phyloP scores from a whole-genome alignment of 1,284 basidiomycete species.

The Cystobasidium slooffiae region DNA sequence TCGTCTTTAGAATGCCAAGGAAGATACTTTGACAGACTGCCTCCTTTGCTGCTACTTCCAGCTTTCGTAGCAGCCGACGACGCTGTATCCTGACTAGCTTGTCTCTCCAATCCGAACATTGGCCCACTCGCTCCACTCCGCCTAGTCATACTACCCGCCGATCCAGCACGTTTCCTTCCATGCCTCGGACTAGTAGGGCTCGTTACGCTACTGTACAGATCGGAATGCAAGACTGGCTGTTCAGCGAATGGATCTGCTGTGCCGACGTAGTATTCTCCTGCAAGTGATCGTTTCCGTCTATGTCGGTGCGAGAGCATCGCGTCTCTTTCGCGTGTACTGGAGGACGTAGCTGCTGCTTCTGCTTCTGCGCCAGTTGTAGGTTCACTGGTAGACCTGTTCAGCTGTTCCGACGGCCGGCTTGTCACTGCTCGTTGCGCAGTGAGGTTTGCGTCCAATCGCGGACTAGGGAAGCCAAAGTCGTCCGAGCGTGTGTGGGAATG shows the following conservation, averaged over 20 bases:
- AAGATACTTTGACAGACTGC: conserved; percentile 18
- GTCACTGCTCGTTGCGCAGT: not conserved
- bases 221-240: conserved; percentile 14
- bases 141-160: not conserved
- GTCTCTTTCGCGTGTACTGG: conserved; percentile 23
- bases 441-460: not conserved
- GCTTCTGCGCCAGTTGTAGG: conserved; percentile 14
- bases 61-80: too few species aligned
- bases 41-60: not conserved
- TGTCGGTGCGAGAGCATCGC: conserved; percentile 31
- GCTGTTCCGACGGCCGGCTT: conserved; percentile 13
- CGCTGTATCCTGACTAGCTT: conserved; percentile 12
- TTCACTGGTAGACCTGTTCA: conserved; percentile 28
- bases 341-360: conserved; percentile 17
- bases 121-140: not conserved
- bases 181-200: conserved; percentile 19
- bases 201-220: not conserved
- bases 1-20: conserved; percentile 1
- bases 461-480: conserved; percentile 17
- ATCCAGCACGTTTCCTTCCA: conserved; percentile 12
- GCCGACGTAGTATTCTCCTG: conserved; percentile 41
- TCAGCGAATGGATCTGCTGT: conserved; percentile 35
- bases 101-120: not conserved
- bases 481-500: conserved; percentile 41
- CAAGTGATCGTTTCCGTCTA: conserved; percentile 34